These are phyloP conservation scores for Schizochytrium sp. DNA, from an alignment of 108 stramenopile species.

Conservation along the genomic window DNA sequence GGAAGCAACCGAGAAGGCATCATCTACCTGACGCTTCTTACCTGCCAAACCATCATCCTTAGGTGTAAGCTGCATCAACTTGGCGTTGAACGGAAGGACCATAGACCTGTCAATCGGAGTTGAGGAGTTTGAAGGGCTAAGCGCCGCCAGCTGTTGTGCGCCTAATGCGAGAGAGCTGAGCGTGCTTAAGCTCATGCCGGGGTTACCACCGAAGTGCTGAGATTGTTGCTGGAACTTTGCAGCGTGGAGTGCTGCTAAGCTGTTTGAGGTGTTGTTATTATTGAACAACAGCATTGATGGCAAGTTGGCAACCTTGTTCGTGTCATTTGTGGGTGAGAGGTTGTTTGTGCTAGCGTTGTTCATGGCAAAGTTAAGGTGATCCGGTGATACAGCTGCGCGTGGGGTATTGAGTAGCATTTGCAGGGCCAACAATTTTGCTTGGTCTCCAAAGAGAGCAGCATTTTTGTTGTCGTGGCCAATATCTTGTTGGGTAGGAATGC, in stretches of 20 bases:
- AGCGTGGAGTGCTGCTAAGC: background rate
- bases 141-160: background rate
- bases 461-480: background rate
- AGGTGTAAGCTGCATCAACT: constrained; percentile 3
- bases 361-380: background rate
- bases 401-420: constrained; percentile 22
- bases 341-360: background rate
- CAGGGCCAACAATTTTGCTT: background rate
- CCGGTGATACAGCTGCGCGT: background rate
- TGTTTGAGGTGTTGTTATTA: background rate
- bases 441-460: background rate
- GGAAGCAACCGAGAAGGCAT: no score
- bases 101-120: constrained; percentile 1
- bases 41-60: background rate
- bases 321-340: background rate
- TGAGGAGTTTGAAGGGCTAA: background rate
- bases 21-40: no score
- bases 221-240: background rate
- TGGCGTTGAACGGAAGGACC: constrained; percentile 16
- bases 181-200: background rate
- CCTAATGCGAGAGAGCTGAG: constrained; percentile 42
- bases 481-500: background rate
- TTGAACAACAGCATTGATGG: background rate
- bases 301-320: background rate
- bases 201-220: background rate